Percentiles rank a stretch among this genome's conserved stretches.
These are phyloP conservation scores for Pharus latifolius DNA, from an alignment of 176 grass and related monocot genomes.

Conservation along the genomic window DNA sequence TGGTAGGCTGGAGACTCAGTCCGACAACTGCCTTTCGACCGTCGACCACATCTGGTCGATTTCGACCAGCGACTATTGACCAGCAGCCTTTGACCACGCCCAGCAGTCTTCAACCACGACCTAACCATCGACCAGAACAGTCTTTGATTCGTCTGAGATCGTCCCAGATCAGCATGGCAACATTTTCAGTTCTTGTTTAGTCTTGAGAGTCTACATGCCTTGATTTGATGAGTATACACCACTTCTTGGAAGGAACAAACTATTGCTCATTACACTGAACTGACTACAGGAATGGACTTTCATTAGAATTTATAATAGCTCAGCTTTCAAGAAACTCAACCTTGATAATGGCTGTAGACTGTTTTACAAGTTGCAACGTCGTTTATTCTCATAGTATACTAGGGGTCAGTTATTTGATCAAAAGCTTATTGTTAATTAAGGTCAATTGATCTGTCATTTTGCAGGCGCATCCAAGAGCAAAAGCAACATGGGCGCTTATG, in stretches of 20 bases:
- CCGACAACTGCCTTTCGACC: no score
- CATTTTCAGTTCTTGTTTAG: not conserved
- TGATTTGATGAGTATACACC: not conserved
- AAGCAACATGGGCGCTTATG: conserved; percentile 50
- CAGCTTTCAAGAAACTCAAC: no score
- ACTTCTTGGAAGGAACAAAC: conserved; percentile 1
- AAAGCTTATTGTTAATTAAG: not conserved
- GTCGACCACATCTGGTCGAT: no score
- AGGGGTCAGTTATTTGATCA: not conserved
- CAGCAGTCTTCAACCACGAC: no score
- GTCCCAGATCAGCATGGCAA: no score
- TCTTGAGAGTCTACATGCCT: not conserved
- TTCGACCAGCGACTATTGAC: no score
- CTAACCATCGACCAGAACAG: no score
- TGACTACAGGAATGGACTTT: not conserved
- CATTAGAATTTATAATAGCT: not conserved
- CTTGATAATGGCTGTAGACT: not conserved
- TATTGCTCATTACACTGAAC: conserved; percentile 2
- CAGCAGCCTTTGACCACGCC: no score
- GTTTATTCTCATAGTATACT: not conserved
- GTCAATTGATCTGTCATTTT: not conserved
- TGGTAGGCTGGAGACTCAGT: no score
- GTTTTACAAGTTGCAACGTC: not conserved
- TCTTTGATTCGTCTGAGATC: no score
- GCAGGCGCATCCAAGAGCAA: conserved; percentile 53